A percentile compares a stretch with the other conserved stretches of the same genome.
These are phyloP conservation scores for Psilocybe sp. DNA, from an alignment of 768 basidiomycete genomes.

Conservation along the genomic window DNA sequence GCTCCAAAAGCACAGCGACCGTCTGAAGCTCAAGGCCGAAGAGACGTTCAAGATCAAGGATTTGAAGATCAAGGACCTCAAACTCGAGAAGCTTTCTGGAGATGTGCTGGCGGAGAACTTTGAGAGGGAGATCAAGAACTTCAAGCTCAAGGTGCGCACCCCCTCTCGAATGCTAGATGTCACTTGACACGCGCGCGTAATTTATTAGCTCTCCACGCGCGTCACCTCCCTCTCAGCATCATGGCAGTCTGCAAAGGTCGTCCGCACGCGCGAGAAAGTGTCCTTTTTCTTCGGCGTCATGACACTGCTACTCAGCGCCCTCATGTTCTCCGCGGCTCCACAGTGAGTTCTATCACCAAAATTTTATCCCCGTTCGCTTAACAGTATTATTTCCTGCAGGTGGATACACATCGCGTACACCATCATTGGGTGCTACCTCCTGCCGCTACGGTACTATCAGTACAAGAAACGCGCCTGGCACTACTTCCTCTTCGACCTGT, in stretches of 20 bases:
- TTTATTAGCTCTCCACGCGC: constrained; percentile 67
- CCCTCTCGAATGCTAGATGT: constrained; percentile 1
- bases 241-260: constrained; percentile 92
- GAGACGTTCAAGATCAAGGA: constrained; percentile 73
- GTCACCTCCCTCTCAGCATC: constrained; percentile 74
- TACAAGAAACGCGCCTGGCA: constrained; percentile 96
- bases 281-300: constrained; percentile 95
- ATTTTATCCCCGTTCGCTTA: background rate
- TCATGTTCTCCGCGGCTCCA: constrained; percentile 86
- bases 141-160: constrained; percentile 72
- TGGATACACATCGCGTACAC: constrained; percentile 92
- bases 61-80: constrained; percentile 60
- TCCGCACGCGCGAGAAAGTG: constrained; percentile 78
- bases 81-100: constrained; percentile 58
- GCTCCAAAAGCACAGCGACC: constrained; percentile 83
- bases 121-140: constrained; percentile 82
- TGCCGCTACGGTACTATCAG: constrained; percentile 77
- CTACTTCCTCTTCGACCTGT: constrained; percentile 91
- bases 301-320: constrained; percentile 78
- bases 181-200: background rate
- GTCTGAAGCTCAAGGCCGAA: constrained; percentile 79
- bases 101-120: constrained; percentile 73
- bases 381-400: constrained; percentile 31
- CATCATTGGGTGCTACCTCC: constrained; percentile 68
- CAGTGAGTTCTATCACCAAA: constrained; percentile 50